Evolutionary conservation across 1,139 yeast species (phyloP), one percentile per base, ranked within the genome.

Genomic region (Yamadazyma kanchanaburiensis): DNA sequence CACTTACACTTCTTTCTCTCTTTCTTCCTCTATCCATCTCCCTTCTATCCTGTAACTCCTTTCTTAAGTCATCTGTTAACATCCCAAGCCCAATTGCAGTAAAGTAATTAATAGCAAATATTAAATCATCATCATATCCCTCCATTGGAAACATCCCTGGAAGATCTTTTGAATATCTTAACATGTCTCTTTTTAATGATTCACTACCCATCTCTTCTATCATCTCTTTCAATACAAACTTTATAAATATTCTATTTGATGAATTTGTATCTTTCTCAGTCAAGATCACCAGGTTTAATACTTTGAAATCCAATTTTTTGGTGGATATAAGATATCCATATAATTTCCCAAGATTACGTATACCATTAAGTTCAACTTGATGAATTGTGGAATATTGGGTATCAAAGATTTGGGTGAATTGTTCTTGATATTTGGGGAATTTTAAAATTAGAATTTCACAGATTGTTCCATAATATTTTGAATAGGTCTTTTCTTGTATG

Each of bases 61-160:
- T 69, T 56, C 98, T 72, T 94, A 88, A 83, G 8, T 63, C 73
- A 28, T 87, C 95, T 0, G 97, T 89, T 35, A 91, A 52, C 2
- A 73, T 70, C 28, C 97, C 97, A 32, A 89, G 55, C 0, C 95
- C 95, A 43, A 91, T 87, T 2, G 96, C 96, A 0, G 97, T 89
- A 57, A 89, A 91, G 52, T 72, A 91, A 49, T 91, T 91, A 51
- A 89, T 87, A 2, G 95, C 74, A 51, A 88, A 91, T 36, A 94
- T 62, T 9, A 80, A 60, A 35, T 79, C 67, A n/a, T 81, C 86
- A 0, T 72, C 63, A 40, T 71, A 68, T 14, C 29, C 60, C 27
- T 42, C 51, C 36, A 51, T 59, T 63, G 82, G 62, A 63, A 79
- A 59, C 34, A 77, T 50, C 5, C 81, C 80, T 12, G 47, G 42